Conservation (phyloP, 2,329 filamentous ascomycete species). For the Microsporum ferrugineum region DNA sequence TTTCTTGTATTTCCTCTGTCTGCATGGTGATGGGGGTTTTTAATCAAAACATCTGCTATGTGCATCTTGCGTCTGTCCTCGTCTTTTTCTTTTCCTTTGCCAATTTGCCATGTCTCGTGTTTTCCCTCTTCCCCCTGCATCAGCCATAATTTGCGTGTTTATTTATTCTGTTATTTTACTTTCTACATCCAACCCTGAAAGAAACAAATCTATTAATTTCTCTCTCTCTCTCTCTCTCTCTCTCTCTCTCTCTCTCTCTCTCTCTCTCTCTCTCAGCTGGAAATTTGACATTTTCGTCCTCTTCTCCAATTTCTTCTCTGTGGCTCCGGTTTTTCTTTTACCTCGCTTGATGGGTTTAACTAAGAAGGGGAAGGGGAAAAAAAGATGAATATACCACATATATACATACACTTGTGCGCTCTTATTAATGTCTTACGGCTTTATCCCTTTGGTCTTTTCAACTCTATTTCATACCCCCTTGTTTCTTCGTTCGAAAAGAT, state of each 20-base stretch:
- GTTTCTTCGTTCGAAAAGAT: not conserved
- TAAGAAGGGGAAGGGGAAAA: not conserved
- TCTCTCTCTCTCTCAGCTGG: not conserved
- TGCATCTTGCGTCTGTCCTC: not conserved
- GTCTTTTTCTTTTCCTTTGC: not conserved
- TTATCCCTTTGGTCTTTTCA: not conserved
- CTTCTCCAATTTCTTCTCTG: not conserved
- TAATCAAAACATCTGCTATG: not conserved
- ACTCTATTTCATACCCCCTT: not conserved
- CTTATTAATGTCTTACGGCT: not conserved
- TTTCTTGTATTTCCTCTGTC: not conserved
- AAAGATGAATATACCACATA: constrained; percentile 1
- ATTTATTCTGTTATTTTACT: not conserved
- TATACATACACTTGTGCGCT: not conserved
- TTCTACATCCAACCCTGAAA: not conserved
- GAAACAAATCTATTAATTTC: not conserved
- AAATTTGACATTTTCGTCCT: not conserved
- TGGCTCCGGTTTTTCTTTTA: not conserved
- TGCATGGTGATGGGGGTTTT: constrained; percentile 7
- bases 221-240: not conserved
- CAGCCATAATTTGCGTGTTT: not conserved
- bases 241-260: too few species aligned
- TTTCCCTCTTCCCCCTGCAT: not conserved
- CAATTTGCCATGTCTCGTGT: not conserved
- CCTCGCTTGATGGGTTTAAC: not conserved